phyloP scores from a whole-genome alignment of 2,329 filamentous ascomycete genomes.

The Neopestalotiopsis sp. region DNA sequence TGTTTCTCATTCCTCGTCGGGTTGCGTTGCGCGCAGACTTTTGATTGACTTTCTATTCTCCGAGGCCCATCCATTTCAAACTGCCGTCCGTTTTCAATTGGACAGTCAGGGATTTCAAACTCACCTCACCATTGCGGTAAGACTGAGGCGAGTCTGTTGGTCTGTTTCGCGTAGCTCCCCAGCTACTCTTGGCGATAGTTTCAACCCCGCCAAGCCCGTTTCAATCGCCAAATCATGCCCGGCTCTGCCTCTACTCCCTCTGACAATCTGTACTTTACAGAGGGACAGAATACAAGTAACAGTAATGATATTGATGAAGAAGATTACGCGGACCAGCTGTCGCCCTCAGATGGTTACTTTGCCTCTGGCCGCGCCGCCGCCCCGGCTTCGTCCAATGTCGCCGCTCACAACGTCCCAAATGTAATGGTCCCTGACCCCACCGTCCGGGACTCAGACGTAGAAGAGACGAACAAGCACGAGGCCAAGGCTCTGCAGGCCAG shows the following conservation, averaged over 20 bases:
- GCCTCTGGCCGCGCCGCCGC: slow-evolving; percentile 34
- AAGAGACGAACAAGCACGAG: slow-evolving; percentile 46
- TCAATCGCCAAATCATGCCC: slow-evolving; percentile 45
- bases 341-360: slow-evolving; percentile 60
- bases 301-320: slow-evolving; percentile 39
- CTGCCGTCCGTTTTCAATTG: slow-evolving; percentile 6
- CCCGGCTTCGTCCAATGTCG: slow-evolving; percentile 37
- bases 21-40: neutral
- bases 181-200: slow-evolving; percentile 35
- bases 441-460: slow-evolving; percentile 35
- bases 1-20: too few species aligned
- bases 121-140: slow-evolving; percentile 23
- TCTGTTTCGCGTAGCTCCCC: slow-evolving; percentile 30
- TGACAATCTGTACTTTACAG: slow-evolving; percentile 47
- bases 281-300: slow-evolving; percentile 28
- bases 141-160: slow-evolving; percentile 28
- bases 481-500: slow-evolving; percentile 52
- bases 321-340: slow-evolving; percentile 44
- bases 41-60: neutral
- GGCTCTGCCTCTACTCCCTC: slow-evolving; percentile 40
- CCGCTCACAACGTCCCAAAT: slow-evolving; percentile 52
- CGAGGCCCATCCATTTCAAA: neutral
- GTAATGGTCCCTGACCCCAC: slow-evolving; percentile 56
- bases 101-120: neutral
- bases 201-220: slow-evolving; percentile 33